Percentiles rank a stretch among this genome's conserved stretches.
These are phyloP conservation scores for Rhynchospora pubera DNA, from an alignment of 176 grass and related monocot genomes.

Conservation along the genomic window DNA sequence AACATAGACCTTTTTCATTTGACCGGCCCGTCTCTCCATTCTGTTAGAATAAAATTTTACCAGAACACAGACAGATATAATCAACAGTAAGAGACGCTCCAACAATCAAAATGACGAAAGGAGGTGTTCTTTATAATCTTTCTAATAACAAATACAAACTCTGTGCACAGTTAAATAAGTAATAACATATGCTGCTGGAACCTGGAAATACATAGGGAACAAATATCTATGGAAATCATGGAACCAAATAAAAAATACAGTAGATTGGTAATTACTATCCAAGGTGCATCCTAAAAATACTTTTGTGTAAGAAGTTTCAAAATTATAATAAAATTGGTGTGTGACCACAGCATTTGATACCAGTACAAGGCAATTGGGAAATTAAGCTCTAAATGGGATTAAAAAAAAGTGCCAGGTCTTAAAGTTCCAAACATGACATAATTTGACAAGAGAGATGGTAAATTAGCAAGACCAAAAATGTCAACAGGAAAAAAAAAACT, in stretches of 20 bases:
- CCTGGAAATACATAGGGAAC: neutral
- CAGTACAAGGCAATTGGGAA: neutral
- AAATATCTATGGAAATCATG: neutral
- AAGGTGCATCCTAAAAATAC: neutral
- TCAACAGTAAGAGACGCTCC: neutral
- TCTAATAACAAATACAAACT: neutral
- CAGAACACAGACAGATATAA: neutral
- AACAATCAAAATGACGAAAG: neutral
- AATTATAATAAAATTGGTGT: too few species aligned
- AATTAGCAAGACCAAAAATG: neutral
- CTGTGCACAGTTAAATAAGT: neutral
- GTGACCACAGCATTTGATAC: too few species aligned
- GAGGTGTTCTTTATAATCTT: neutral
- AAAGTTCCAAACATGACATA: neutral
- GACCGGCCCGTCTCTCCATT: constrained; percentile 40
- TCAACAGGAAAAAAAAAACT: neutral
- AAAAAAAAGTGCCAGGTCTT: neutral
- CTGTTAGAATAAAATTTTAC: constrained; percentile 24
- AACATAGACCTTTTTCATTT: constrained; percentile 91
- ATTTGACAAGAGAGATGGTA: neutral
- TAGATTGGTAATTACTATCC: neutral
- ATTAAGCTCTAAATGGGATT: neutral
- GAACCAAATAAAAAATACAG: neutral
- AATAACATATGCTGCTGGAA: neutral
- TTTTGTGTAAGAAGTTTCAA: too few species aligned